Evolutionary conservation across 1,284 basidiomycete species (phyloP).

Genomic region (Moniliophthora roreri): DNA sequence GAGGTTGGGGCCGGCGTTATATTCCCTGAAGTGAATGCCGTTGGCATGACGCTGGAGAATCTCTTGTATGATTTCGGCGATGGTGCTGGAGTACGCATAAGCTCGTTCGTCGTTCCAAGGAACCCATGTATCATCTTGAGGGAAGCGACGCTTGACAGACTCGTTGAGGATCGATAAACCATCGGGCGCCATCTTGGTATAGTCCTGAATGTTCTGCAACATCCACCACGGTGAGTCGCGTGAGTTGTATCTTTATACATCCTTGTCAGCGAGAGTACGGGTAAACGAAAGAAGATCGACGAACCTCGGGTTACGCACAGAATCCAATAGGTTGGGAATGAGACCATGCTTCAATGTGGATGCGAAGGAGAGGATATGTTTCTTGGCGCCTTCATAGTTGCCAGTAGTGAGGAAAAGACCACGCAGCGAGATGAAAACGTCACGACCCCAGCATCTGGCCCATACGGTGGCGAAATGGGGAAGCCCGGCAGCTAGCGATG

Average conservation of each 20-base stretch:
- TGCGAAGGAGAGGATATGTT: constrained; percentile 88
- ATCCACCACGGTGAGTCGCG: constrained; percentile 98
- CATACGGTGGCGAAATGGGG: constrained; percentile 91
- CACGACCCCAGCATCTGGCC: constrained; percentile 97
- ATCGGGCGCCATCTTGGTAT: constrained; percentile 81
- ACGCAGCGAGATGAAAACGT: constrained; percentile 92
- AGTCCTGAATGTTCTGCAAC: constrained; percentile 97
- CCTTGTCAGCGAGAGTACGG: constrained; percentile 1
- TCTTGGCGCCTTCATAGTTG: constrained; percentile 81
- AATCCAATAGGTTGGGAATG: constrained; percentile 92
- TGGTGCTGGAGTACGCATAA: constrained; percentile 76
- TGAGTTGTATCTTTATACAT: constrained; percentile 74
- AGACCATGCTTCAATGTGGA: constrained; percentile 87
- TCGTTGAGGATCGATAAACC: constrained; percentile 83
- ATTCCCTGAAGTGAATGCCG: constrained; percentile 93
- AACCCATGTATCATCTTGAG: constrained; percentile 92
- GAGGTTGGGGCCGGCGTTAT: constrained; percentile 94
- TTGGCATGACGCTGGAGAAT: constrained; percentile 91
- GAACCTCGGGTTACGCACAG: constrained; percentile 77
- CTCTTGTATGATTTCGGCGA: constrained; percentile 96
- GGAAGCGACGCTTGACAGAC: constrained; percentile 88
- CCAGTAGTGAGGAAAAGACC: constrained; percentile 93
- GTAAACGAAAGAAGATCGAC: constrained; percentile 29
- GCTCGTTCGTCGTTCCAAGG: constrained; percentile 87
- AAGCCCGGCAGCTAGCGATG: constrained; percentile 90